Conservation (phyloP, 2,329 filamentous ascomycete species). For the Ceratocystis eucalypticola region DNA sequence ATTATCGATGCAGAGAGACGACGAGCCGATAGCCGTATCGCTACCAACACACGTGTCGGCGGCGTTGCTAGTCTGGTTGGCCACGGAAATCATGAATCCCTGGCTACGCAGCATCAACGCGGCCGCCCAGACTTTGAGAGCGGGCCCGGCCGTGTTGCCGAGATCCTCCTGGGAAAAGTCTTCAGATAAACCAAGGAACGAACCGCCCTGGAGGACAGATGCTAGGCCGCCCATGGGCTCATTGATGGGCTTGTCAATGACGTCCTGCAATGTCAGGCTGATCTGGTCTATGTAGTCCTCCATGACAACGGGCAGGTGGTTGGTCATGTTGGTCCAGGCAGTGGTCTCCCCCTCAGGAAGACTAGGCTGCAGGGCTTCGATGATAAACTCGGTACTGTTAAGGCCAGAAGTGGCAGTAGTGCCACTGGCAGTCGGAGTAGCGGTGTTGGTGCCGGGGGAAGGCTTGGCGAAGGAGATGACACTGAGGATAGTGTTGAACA, state of each 20-base stretch:
- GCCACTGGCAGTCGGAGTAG: conserved; percentile 3
- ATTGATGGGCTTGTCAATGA: conserved; percentile 18
- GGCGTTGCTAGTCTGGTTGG: neutral
- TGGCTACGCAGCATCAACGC: conserved; percentile 18
- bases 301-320: conserved; percentile 9
- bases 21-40: conserved; percentile 6
- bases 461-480: conserved; percentile 16
- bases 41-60: conserved; percentile 8
- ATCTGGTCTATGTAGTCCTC: conserved; percentile 15
- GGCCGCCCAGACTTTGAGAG: conserved; percentile 14
- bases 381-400: neutral
- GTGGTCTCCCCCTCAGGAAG: neutral
- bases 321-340: conserved; percentile 10
- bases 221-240: conserved; percentile 16
- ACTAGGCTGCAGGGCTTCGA: neutral
- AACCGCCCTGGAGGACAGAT: conserved; percentile 12
- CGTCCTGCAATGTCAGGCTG: conserved; percentile 11
- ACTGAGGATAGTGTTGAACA: conserved; percentile 16
- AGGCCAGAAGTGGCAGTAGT: neutral
- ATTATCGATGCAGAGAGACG: conserved; percentile 13
- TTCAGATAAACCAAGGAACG: conserved; percentile 18
- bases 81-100: conserved; percentile 14
- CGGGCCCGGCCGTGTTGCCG: conserved; percentile 3
- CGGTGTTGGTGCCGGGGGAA: neutral
- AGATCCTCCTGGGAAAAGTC: conserved; percentile 20